Evolutionary conservation across 2,329 filamentous ascomycete species (phyloP).

Genomic region (Aspergillaceae sp.): DNA sequence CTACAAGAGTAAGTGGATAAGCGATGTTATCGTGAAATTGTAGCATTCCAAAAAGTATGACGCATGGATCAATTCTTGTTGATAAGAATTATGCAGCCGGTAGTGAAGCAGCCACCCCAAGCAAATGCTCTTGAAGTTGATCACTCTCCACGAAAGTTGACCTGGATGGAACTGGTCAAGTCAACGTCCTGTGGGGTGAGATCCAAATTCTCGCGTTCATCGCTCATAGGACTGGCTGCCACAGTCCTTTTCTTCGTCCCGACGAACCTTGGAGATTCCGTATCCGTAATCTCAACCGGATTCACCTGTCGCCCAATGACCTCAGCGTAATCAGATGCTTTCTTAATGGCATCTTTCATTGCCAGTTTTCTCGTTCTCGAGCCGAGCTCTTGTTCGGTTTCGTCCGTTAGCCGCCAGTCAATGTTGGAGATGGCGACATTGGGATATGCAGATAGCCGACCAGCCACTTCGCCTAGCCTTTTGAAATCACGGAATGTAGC

Average conservation of each 20-base stretch:
- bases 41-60: background rate
- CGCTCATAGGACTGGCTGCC: background rate
- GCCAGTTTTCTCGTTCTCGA: conserved; percentile 15
- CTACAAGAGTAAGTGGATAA: background rate
- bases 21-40: background rate
- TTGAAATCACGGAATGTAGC: conserved; percentile 18
- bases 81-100: background rate
- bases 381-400: conserved; percentile 9
- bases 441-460: conserved; percentile 9
- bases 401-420: conserved; percentile 18
- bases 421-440: conserved; percentile 16
- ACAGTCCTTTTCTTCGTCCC: background rate
- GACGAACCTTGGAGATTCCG: background rate
- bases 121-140: background rate
- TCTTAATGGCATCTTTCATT: conserved; percentile 15
- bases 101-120: background rate
- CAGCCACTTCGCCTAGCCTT: conserved; percentile 12
- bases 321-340: conserved; percentile 15
- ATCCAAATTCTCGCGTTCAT: conserved; percentile 3
- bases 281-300: conserved; percentile 8
- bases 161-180: conserved; percentile 4
- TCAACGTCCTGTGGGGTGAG: conserved; percentile 7
- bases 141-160: conserved; percentile 3
- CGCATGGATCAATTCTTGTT: background rate
- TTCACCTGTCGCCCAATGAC: conserved; percentile 12